These are phyloP conservation scores for Albugo laibachii DNA, from an alignment of 352 stramenopile species.

Conservation along the genomic window DNA sequence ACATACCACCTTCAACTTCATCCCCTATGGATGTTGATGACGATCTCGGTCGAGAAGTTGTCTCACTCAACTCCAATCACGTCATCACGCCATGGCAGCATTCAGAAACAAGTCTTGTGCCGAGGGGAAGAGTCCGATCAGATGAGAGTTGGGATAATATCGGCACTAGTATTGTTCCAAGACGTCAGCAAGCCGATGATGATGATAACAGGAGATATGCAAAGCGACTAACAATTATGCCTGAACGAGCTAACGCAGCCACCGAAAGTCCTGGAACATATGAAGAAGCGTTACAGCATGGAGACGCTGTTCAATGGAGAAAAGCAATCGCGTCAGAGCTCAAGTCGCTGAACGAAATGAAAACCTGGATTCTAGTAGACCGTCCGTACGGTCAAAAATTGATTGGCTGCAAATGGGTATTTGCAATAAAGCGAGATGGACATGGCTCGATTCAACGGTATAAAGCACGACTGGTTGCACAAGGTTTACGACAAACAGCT, in stretches of 20 bases:
- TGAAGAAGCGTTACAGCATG: constrained; percentile 1
- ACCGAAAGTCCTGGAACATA: not conserved
- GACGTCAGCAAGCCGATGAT: not conserved
- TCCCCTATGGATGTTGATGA: too few relatives aligned
- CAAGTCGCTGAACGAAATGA: not conserved
- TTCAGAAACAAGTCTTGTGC: too few relatives aligned
- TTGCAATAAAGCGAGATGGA: constrained; percentile 1
- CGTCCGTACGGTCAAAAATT: constrained; percentile 1
- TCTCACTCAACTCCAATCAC: too few relatives aligned
- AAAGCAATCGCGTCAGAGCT: not conserved
- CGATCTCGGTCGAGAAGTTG: too few relatives aligned
- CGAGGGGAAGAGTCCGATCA: too few relatives aligned
- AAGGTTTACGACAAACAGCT: constrained; percentile 4
- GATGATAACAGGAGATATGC: not conserved
- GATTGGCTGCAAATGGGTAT: constrained; percentile 6
- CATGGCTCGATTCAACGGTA: constrained; percentile 1
- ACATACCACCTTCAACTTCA: too few relatives aligned
- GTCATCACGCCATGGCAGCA: too few relatives aligned
- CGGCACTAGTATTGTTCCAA: too few relatives aligned
- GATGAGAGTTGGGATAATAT: too few relatives aligned
- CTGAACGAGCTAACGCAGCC: not conserved
- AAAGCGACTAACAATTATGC: not conserved
- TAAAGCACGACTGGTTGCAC: constrained; percentile 7
- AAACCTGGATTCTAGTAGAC: not conserved
- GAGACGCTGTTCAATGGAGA: not conserved